Base-by-base conservation (phyloP, 2,329 filamentous ascomycete species). In the Phialophora expanda region DNA sequence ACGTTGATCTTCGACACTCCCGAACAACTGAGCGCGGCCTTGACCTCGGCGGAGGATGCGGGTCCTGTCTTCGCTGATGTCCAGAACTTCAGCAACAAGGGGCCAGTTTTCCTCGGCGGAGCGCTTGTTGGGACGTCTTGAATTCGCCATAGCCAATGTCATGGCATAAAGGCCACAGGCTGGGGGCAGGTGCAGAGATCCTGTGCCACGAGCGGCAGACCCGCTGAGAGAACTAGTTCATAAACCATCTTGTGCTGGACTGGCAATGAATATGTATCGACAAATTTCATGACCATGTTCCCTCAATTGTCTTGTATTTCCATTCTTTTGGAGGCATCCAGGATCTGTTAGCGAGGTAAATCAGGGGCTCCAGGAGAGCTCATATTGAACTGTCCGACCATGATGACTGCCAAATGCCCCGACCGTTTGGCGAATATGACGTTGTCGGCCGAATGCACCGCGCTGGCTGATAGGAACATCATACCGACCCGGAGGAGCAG, bases 21-120 rank as follows among this genome's bases (percentile, higher is more conserved):
- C 34, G 70, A 71, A 2, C 56, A 67, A n/a, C 3, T 67, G 44
- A 38, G 54, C 20, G 57, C 61, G 17, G 65, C 65, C 17, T 3
- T 67, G 65, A 12, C 9, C 6, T 62, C 65, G 12, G 58, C 65
- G 12, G 58, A 61, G 22, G 65, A 67, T 12, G 56, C 61, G 26
- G 48, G 46, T 4, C 61, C 65, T 17, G 62, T 69, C 24, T 66
- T 70, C n/a, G 63, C 30, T 48, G 68, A 70, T 32, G 61, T 70
- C 44, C 17, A n/a, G 3, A 70, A 70, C 30, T 70, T 68, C 64
- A 55, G 30, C 32, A 68, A 70, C 64, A 64, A 64, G 57, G 9
- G 34, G 7, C 68, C 68, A 11, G 38, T 66, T 22, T 54, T 70
- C 51, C 32, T 70, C 20, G 56, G 48, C 20, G 68, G 68, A 28